Evolutionary conservation across 495 filamentous ascomycete species (phyloP).

Genomic region (Aspergillus conjunctus): DNA sequence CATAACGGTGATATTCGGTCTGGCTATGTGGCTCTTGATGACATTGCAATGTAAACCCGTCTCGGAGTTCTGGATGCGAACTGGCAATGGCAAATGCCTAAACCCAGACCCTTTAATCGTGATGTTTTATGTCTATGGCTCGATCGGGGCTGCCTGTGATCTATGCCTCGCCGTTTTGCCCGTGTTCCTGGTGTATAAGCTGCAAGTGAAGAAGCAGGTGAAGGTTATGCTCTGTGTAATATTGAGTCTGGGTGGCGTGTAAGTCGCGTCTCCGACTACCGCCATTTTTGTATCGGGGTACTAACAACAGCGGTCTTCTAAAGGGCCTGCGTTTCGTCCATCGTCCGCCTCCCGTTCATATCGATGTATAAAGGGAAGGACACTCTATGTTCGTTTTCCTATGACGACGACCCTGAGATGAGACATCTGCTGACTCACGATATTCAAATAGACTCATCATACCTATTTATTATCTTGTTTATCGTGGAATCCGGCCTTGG

Average conservation of each 20-base stretch:
- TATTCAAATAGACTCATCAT: conserved; percentile 5
- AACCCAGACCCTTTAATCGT: background rate
- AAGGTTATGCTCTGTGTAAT: conserved; percentile 14
- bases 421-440: background rate
- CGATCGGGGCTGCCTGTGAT: conserved; percentile 8
- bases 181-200: conserved; percentile 4
- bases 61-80: conserved; percentile 11
- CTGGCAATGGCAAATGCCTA: background rate
- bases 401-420: background rate
- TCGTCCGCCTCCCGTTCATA: conserved; percentile 6
- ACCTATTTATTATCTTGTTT: conserved; percentile 13
- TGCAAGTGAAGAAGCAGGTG: conserved; percentile 10
- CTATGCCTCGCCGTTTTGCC: conserved; percentile 10
- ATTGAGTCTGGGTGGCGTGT: conserved; percentile 14
- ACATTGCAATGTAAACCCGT: conserved; percentile 12
- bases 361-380: background rate
- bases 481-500: conserved; percentile 11
- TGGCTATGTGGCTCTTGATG: conserved; percentile 11
- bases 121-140: conserved; percentile 11
- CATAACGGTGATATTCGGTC: background rate
- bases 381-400: background rate
- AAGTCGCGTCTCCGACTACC: no score
- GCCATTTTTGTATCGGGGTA: no score
- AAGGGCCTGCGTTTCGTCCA: background rate
- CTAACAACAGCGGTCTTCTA: no score